Base-by-base conservation (phyloP, 192 early-diverging fungal genomes). In the Backusella luteola region DNA sequence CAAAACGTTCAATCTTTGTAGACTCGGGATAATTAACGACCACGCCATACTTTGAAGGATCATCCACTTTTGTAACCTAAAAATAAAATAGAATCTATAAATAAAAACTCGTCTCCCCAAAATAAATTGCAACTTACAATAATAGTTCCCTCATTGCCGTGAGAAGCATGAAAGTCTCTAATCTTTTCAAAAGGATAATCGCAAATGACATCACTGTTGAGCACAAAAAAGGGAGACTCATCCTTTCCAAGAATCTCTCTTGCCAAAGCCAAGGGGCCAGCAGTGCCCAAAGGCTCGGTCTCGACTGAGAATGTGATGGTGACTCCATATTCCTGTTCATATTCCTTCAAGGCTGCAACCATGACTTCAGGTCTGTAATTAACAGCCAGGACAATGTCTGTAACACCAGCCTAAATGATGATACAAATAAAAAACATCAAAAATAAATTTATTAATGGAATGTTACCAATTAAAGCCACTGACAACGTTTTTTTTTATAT, bases 281-380 rank as follows among this genome's bases (percentile, higher is more conserved):
- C 91, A 34, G 97, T 99, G 49, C 96, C 98, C 19, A 99, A 89
- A 36, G 98, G 98, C 78, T 99, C 98, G 34, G 90, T 93, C 79
- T 99, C 98, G 44, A 99, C 93, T 0, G 95, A 97, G 82, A 99
- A 99, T 36, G 94, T 95, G 73, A 99, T 99, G 73, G 88, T 92
- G 84, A 99, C 93, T 77, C 90, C 90, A 88, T 89, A 98, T 78
- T 93, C 85, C 53, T 94, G 88, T 86, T 99, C 96, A 83, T 96
- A 96, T 87, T 96, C 91, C 76, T 98, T 89, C 81, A 99, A 94
- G 46, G 94, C 90, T 1, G 91, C 84, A 1, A 94, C 96, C 98
- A 99, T 99, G 77, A 95, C 89, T 81, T 99, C 97, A 39, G 98
- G 97, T 77, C 95, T 94, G 92, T 99, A 99, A 85, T 98, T 98